These are phyloP conservation scores for Corymbia calophylla DNA, from an alignment of 441 rosid genomes.

Conservation along the genomic window DNA sequence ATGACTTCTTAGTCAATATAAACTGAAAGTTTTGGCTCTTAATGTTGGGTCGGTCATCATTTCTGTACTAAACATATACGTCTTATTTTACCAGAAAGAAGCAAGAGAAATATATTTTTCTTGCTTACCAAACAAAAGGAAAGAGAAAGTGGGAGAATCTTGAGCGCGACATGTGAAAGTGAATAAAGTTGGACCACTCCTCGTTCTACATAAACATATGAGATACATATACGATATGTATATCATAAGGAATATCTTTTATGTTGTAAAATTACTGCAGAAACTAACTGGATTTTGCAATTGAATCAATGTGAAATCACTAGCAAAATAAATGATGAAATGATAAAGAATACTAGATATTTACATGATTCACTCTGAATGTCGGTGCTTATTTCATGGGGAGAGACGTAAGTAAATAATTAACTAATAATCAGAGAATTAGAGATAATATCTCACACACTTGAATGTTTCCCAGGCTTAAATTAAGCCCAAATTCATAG, in stretches of 20 bases:
- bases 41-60: not conserved
- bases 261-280: rapidly evolving
- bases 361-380: not conserved
- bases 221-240: not conserved
- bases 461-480: not conserved
- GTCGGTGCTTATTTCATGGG: not conserved
- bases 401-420: not conserved
- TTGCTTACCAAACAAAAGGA: not conserved
- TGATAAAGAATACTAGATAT: not conserved
- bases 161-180: no score
- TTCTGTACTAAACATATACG: not conserved
- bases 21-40: not conserved
- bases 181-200: no score
- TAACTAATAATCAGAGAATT: not conserved
- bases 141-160: no score
- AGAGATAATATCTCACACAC: rapidly evolving
- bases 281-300: not conserved
- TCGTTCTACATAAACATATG: no score
- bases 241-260: not conserved
- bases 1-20: not conserved
- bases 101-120: not conserved
- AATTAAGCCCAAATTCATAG: not conserved
- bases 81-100: not conserved
- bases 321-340: not conserved
- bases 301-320: not conserved